Base-by-base conservation (phyloP, 768 basidiomycete species). In the Boletus pseudo-olivaceus region DNA sequence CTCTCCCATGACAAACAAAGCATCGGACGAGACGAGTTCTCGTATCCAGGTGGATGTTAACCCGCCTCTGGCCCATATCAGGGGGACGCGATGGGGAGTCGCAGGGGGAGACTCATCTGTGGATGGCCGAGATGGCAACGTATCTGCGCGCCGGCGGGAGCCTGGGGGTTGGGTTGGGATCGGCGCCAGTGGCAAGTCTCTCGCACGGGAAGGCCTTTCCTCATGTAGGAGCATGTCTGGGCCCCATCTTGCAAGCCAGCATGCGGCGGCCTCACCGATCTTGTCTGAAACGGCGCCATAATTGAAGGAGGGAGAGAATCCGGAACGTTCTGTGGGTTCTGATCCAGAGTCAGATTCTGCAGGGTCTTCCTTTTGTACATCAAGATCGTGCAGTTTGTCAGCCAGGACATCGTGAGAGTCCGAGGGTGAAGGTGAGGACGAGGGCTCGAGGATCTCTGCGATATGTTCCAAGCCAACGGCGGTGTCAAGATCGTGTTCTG, bases 211-310 rank as follows among this genome's bases (percentile, higher is more conserved):
- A 10, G 58, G 58, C 39, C 69, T 71, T 59, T 84, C 79, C 63
- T 92, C 90, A 32, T 80, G 76, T 9, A 65, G 63, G n/a, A 96
- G 77, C 57, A 96, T 77, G 65, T 97, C 93, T 12, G 72, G 67
- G 0, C 85, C 90, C 94, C 94, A 98, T 41, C 90, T 77, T 1
- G 85, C 79, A 17, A 97, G 75, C 93, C 93, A 98, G 68, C 88
- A 91, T 3, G 82, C 81, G 60, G 87, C 87, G 0, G 91, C 87
- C 70, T 96, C 93, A 12, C 94, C 94, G 52, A 97, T 90, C 73
- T 92, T 95, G 71, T 93, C 84, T 0, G 89, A 89, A 10, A 93
- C 77, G n/a, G 82, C 78, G n/a, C 93, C 94, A 63, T 97, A 96
- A 64, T 84, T 79, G 61, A 84, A 88, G 34, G 73, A 73, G 2